Conservation (phyloP, 1,284 basidiomycete genomes). For the Inonotus hispidus region DNA sequence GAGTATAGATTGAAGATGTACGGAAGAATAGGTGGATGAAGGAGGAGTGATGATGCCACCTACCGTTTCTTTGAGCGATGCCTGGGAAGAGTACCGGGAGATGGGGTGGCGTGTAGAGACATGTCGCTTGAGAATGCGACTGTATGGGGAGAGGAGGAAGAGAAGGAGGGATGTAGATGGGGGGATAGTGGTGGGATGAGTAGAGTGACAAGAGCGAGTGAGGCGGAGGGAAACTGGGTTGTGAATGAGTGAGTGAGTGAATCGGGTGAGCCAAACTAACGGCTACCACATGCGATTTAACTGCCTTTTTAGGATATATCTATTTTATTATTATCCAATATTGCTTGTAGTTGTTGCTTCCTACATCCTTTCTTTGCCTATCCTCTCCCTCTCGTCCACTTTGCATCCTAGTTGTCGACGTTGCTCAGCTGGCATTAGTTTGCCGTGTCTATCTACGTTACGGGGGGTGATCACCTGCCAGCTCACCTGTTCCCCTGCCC, state of each 20-base stretch:
- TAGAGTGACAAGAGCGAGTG: slow-evolving; percentile 12
- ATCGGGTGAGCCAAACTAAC: not conserved
- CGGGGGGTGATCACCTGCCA: too few relatives aligned
- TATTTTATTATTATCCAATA: too few relatives aligned
- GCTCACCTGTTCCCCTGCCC: not conserved
- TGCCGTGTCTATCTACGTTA: too few relatives aligned
- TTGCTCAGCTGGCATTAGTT: too few relatives aligned
- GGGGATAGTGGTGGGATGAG: slow-evolving; percentile 32
- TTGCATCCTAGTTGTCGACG: too few relatives aligned
- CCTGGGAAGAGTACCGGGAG: slow-evolving; percentile 24
- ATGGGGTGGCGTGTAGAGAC: slow-evolving; percentile 20
- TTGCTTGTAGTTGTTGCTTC: too few relatives aligned
- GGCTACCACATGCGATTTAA: not conserved
- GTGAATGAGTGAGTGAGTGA: too few relatives aligned
- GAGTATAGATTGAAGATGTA: too few relatives aligned
- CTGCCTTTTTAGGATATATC: not conserved
- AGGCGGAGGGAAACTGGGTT: slow-evolving; percentile 24
- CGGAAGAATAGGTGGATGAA: not conserved
- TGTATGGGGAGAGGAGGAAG: not conserved
- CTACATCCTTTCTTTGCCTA: too few relatives aligned
- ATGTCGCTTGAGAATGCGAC: slow-evolving; percentile 2
- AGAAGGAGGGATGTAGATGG: slow-evolving; percentile 20
- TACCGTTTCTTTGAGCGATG: slow-evolving; percentile 34
- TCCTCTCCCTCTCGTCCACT: too few relatives aligned
- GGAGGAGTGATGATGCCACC: slow-evolving; percentile 22